A percentile compares a stretch with the other conserved stretches of the same genome.
Evolutionary conservation across 495 filamentous ascomycete species (phyloP).

Genomic region (Aspergillus bridgeri): DNA sequence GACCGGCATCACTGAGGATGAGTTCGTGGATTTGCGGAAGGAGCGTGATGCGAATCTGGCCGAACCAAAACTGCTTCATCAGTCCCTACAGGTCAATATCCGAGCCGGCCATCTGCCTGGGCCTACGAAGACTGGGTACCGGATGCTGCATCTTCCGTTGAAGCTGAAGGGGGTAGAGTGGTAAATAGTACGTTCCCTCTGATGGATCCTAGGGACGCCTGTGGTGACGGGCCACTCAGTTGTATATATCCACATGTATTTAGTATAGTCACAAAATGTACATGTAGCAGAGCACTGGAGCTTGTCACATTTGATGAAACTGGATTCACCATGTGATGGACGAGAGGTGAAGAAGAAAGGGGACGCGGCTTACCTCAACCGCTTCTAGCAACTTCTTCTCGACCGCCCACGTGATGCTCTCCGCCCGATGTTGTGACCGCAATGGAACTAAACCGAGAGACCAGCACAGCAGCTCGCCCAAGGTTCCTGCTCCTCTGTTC

Average conservation of each 20-base stretch:
- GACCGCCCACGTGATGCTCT: conserved; percentile 13
- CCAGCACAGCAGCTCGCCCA: neutral
- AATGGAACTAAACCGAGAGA: conserved; percentile 3
- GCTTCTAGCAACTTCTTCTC: conserved; percentile 11
- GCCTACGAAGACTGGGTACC: neutral
- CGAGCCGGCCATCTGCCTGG: conserved; percentile 48
- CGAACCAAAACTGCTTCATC: conserved; percentile 52
- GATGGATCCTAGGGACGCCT: no score
- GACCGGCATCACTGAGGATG: conserved; percentile 28
- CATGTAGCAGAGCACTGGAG: no score
- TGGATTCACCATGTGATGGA: no score
- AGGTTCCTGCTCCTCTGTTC: neutral
- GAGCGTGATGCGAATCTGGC: conserved; percentile 46
- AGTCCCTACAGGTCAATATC: conserved; percentile 58
- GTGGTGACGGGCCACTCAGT: neutral
- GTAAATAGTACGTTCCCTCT: no score
- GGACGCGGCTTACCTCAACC: neutral
- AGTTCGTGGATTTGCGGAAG: conserved; percentile 47
- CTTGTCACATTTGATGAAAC: no score
- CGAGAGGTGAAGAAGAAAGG: neutral
- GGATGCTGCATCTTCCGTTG: neutral
- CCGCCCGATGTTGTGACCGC: conserved; percentile 16
- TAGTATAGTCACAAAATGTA: no score
- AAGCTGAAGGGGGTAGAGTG: neutral
- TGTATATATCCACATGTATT: neutral